These are phyloP conservation scores for Corymbia citriodora DNA, from an alignment of 441 rosid genomes.

Conservation along the genomic window DNA sequence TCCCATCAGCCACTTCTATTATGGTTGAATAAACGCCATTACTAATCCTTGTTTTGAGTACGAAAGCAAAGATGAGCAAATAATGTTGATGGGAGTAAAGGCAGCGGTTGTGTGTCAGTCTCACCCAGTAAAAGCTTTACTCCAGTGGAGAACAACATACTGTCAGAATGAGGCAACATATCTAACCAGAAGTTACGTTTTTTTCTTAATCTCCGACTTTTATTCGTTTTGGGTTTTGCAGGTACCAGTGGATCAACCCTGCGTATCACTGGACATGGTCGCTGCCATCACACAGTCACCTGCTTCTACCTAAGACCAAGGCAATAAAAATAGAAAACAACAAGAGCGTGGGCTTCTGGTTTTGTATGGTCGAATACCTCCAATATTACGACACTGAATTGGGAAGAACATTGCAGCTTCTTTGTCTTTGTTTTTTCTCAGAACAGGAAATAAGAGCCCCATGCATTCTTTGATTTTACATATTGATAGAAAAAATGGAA, in stretches of 20 bases:
- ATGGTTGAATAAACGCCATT: background rate
- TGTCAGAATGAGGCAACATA: background rate
- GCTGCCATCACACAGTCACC: slow-evolving; percentile 66
- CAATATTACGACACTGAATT: background rate
- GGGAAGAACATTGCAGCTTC: background rate
- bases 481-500: background rate
- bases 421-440: background rate
- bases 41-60: background rate
- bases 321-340: background rate
- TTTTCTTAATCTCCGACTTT: background rate
- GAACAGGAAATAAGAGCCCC: background rate
- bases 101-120: background rate
- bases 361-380: background rate
- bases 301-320: slow-evolving; percentile 2
- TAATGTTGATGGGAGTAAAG: background rate
- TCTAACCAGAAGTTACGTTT: background rate
- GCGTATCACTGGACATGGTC: slow-evolving; percentile 73
- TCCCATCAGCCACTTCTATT: too few relatives aligned
- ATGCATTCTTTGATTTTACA: background rate
- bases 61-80: background rate
- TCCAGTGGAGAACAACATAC: background rate
- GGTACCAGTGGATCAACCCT: slow-evolving; percentile 93
- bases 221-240: slow-evolving; percentile 15
- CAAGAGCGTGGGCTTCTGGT: background rate
- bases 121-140: background rate